Conservation (phyloP, 225 moss, liverwort and hornwort species). For the Rhytidiadelphus loreus region DNA sequence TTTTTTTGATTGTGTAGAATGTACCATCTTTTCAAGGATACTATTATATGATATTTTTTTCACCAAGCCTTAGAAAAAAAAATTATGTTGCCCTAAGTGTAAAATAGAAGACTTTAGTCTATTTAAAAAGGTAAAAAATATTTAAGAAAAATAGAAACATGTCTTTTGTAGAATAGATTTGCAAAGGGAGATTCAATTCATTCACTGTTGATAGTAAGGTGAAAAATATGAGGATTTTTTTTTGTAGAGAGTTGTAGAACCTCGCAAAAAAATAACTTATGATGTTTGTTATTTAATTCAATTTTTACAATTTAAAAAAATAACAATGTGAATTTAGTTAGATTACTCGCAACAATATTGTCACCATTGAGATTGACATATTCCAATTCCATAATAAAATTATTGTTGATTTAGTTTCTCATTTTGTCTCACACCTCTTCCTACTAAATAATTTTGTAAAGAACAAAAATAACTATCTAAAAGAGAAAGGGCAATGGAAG, state of each 20-base stretch:
- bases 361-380: neutral
- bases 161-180: neutral
- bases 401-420: neutral
- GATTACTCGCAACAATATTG: neutral
- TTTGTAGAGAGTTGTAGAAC: neutral
- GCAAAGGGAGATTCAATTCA: neutral
- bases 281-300: neutral
- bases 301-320: neutral
- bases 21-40: neutral
- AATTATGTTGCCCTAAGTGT: fast-evolving
- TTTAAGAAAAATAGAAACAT: neutral
- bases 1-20: neutral
- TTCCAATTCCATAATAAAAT: neutral
- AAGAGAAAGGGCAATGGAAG: fast-evolving
- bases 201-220: neutral
- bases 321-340: neutral
- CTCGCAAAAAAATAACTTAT: neutral
- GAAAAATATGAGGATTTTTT: neutral
- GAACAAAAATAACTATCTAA: neutral
- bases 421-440: neutral
- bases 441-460: no score
- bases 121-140: neutral
- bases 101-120: fast-evolving
- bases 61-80: neutral
- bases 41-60: neutral